A percentile compares a stretch with the other conserved stretches of the same genome.
Evolutionary conservation across 2,329 filamentous ascomycete species (phyloP).

Genomic region (Pseudodiploospora longispora): DNA sequence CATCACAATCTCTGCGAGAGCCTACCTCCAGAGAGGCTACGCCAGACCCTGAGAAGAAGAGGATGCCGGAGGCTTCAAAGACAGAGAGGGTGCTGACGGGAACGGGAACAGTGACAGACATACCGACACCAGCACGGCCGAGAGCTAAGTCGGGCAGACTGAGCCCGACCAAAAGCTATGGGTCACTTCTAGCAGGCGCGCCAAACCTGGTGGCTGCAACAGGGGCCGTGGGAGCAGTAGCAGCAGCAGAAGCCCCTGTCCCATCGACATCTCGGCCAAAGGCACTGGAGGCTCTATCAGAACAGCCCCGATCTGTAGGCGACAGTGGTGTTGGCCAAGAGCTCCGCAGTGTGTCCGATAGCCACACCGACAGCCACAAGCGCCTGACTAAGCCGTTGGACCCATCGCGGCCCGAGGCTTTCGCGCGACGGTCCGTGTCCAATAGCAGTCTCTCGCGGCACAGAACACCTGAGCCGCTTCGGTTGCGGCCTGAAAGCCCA

Average conservation of each 20-base stretch:
- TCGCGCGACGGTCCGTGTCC: slow-evolving; percentile 38
- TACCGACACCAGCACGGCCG: background rate
- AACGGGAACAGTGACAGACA: slow-evolving; percentile 10
- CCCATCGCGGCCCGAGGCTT: slow-evolving; percentile 16
- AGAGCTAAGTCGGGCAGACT: slow-evolving; percentile 4
- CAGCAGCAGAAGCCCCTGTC: slow-evolving; percentile 12
- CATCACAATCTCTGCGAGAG: slow-evolving; percentile 32
- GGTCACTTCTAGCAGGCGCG: slow-evolving; percentile 12
- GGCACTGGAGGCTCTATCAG: too few relatives aligned
- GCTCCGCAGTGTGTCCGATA: slow-evolving; percentile 31
- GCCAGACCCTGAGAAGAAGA: slow-evolving; percentile 37
- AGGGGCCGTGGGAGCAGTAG: background rate
- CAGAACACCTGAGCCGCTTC: slow-evolving; percentile 45
- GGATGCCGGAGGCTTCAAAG: slow-evolving; percentile 9
- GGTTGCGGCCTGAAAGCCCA: slow-evolving; percentile 56
- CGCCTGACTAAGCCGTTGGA: background rate
- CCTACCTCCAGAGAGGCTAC: slow-evolving; percentile 27
- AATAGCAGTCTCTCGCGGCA: slow-evolving; percentile 45
- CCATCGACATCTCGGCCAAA: too few relatives aligned
- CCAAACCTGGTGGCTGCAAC: background rate
- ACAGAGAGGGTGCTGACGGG: slow-evolving; percentile 11
- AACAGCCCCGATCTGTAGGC: background rate
- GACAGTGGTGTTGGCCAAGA: slow-evolving; percentile 1
- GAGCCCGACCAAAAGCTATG: slow-evolving; percentile 20
- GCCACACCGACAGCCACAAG: slow-evolving; percentile 4